Evolutionary conservation across 768 basidiomycete genomes (phyloP).

Genomic region (Cubamyces sp.): DNA sequence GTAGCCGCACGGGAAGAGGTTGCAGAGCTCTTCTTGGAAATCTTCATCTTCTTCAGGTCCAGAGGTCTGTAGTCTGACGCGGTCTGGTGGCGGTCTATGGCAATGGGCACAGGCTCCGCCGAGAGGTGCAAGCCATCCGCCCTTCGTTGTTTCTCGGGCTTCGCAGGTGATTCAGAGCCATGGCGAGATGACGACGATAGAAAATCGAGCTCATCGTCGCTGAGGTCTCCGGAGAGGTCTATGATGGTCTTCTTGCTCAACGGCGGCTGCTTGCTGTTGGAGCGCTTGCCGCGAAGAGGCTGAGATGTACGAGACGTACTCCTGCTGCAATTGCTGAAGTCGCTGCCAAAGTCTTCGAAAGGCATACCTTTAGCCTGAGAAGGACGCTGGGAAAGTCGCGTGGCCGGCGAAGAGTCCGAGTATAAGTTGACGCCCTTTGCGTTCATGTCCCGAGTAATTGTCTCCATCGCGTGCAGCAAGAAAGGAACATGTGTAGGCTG

Average conservation of each 20-base stretch:
- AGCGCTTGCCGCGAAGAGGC: not conserved
- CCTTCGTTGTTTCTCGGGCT: not conserved
- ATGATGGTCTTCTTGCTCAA: not conserved
- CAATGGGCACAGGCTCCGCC: not conserved
- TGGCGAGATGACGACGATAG: conserved; percentile 17
- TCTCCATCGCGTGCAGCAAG: conserved; percentile 15
- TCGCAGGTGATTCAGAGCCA: conserved; percentile 10
- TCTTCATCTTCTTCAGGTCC: conserved; percentile 30
- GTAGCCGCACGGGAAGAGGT: not conserved
- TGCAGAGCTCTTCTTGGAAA: conserved; percentile 18
- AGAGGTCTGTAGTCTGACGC: conserved; percentile 20
- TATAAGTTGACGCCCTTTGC: conserved; percentile 21
- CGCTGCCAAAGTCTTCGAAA: conserved; percentile 31
- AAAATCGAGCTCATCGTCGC: conserved; percentile 31
- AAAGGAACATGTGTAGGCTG: not conserved
- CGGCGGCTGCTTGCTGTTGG: not conserved
- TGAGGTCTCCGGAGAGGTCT: conserved; percentile 6
- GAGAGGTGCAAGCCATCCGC: not conserved
- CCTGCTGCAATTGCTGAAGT: conserved; percentile 13
- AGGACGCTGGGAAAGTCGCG: conserved; percentile 16
- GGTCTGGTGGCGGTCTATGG: conserved; percentile 24
- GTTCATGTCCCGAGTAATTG: conserved; percentile 4
- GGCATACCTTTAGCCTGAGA: not conserved
- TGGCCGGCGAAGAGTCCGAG: conserved; percentile 23
- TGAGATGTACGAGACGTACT: not conserved